Evolutionary conservation across 495 filamentous ascomycete species (phyloP).

Genomic region (Friedmanniomyces endolithicus): DNA sequence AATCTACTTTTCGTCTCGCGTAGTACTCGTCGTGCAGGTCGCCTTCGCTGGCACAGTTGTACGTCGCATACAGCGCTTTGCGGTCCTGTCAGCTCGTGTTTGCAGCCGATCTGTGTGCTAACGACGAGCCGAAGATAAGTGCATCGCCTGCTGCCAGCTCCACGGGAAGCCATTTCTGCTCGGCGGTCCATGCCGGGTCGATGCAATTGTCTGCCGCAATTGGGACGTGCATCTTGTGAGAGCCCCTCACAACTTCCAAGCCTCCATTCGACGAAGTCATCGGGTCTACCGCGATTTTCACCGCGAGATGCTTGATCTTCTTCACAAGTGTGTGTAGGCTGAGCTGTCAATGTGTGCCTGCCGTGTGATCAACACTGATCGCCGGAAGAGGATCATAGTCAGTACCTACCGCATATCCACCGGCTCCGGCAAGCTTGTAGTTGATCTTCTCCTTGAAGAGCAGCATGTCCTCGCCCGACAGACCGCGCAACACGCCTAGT

Average conservation of each 20-base stretch:
- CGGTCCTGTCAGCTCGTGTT: conserved; percentile 33
- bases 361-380: neutral
- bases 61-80: conserved; percentile 36
- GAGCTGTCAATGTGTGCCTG: conserved; percentile 36
- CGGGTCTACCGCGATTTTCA: conserved; percentile 33
- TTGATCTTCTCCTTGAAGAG: conserved; percentile 41
- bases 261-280: conserved; percentile 34
- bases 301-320: conserved; percentile 36
- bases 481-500: conserved; percentile 26
- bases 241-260: conserved; percentile 31
- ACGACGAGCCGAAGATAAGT: conserved; percentile 35
- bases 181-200: conserved; percentile 30
- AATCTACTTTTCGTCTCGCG: conserved; percentile 29
- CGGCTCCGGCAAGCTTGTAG: conserved; percentile 34
- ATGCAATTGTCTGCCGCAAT: conserved; percentile 34
- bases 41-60: conserved; percentile 34
- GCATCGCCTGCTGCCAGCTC: conserved; percentile 28
- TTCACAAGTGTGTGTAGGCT: conserved; percentile 38
- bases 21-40: conserved; percentile 37
- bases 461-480: conserved; percentile 35
- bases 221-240: conserved; percentile 30
- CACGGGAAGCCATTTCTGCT: conserved; percentile 31
- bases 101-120: conserved; percentile 35
- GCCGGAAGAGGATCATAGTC: no score
- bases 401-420: conserved; percentile 19